A percentile compares a stretch with the other conserved stretches of the same genome.
Evolutionary conservation across 2,329 filamentous ascomycete genomes (phyloP).

Genomic region (Beauveria pseudobassiana): DNA sequence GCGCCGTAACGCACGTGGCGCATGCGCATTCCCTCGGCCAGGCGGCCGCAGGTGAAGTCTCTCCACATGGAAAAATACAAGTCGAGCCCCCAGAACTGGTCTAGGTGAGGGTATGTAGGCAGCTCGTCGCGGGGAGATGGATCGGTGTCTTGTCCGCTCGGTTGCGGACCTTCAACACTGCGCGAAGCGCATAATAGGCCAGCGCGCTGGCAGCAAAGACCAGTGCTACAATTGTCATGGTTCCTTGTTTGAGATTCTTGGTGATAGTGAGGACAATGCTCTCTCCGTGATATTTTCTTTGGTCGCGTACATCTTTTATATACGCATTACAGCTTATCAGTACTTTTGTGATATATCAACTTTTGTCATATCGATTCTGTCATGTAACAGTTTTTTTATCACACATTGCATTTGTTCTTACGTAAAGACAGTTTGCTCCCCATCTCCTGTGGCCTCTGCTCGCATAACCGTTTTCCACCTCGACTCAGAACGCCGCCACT

Average conservation of each 20-base stretch:
- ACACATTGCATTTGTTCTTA: too few relatives aligned
- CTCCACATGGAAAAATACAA: conserved; percentile 7
- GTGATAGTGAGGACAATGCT: too few relatives aligned
- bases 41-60: not conserved
- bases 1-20: not conserved
- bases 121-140: not conserved
- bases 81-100: conserved; percentile 2
- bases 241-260: not conserved
- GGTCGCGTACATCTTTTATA: too few relatives aligned
- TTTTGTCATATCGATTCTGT: too few relatives aligned
- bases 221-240: not conserved
- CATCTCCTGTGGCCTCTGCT: not conserved
- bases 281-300: too few relatives aligned
- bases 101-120: not conserved
- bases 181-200: not conserved
- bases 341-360: too few relatives aligned
- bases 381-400: too few relatives aligned
- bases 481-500: not conserved
- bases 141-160: not conserved
- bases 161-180: not conserved
- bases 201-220: not conserved
- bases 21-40: conserved; percentile 2
- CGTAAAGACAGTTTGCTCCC: too few relatives aligned
- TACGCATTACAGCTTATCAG: too few relatives aligned
- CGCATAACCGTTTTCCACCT: not conserved